A percentile compares a stretch with the other conserved stretches of the same genome.
These are phyloP conservation scores for Parasarocladium wereldwijsianum DNA, from an alignment of 2,329 filamentous ascomycete genomes.

Conservation along the genomic window DNA sequence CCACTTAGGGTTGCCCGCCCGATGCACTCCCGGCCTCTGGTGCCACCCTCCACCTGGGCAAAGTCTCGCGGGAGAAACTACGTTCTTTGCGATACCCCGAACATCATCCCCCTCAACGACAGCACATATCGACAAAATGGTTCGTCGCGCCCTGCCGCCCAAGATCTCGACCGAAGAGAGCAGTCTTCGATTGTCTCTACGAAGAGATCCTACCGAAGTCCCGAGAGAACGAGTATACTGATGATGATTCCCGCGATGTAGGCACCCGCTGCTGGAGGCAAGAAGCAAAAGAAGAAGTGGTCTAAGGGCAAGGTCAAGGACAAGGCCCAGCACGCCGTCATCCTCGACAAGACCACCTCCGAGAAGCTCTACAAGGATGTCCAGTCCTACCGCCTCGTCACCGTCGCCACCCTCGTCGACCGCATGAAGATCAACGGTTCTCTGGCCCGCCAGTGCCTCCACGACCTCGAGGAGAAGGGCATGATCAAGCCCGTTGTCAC, in stretches of 20 bases:
- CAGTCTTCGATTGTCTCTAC: conserved; percentile 6
- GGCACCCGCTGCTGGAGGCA: conserved; percentile 31
- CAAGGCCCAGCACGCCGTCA: conserved; percentile 98
- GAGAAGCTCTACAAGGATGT: conserved; percentile 99
- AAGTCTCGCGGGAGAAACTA: too few relatives aligned
- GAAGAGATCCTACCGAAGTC: conserved; percentile 2
- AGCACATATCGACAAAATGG: conserved; percentile 29
- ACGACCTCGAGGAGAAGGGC: conserved; percentile 93
- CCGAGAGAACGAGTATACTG: background rate
- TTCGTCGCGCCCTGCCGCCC: conserved; percentile 13
- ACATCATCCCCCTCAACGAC: conserved; percentile 22
- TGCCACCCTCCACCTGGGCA: too few relatives aligned
- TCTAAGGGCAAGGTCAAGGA: conserved; percentile 77
- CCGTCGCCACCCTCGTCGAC: conserved; percentile 96
- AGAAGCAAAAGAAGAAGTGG: conserved; percentile 40
- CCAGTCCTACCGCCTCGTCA: conserved; percentile 98
- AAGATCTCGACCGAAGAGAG: conserved; percentile 1
- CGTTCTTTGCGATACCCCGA: too few relatives aligned
- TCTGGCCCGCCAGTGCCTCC: conserved; percentile 76
- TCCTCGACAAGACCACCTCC: conserved; percentile 93
- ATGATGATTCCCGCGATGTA: conserved; percentile 9
- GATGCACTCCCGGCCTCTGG: too few relatives aligned
- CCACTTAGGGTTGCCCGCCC: too few relatives aligned
- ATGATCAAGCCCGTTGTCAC: conserved; percentile 95
- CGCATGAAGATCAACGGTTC: conserved; percentile 99